Percentiles rank a stretch among this genome's conserved stretches.
These are phyloP conservation scores for Verticillium zaregamsianum DNA, from an alignment of 2,329 filamentous ascomycete genomes.

Conservation along the genomic window DNA sequence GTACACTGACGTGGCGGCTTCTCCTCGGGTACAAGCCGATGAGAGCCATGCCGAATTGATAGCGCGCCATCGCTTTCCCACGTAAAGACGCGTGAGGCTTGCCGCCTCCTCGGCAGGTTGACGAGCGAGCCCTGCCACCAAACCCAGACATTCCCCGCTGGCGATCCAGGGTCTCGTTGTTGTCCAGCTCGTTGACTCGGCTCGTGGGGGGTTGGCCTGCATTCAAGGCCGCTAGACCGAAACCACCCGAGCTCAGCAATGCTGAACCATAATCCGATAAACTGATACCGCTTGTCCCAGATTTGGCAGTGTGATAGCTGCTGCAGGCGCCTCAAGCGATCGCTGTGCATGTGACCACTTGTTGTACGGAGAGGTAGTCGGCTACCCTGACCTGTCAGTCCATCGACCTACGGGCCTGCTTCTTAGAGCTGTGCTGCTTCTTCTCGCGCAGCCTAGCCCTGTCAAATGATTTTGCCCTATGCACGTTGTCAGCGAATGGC, in stretches of 20 bases:
- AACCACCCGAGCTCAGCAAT: neutral
- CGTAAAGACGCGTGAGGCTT: no score
- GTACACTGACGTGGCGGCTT: no score
- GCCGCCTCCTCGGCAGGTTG: no score
- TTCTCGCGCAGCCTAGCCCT: constrained; percentile 41
- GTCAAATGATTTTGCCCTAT: constrained; percentile 42
- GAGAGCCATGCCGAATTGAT: no score
- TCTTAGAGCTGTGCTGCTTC: constrained; percentile 46
- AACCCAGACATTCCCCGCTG: neutral
- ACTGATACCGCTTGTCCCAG: neutral
- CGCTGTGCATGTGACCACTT: no score
- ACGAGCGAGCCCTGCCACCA: no score
- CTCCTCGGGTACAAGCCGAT: no score
- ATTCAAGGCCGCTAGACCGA: neutral
- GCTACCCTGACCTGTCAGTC: neutral
- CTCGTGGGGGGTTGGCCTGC: neutral
- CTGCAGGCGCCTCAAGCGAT: neutral
- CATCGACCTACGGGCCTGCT: constrained; percentile 23
- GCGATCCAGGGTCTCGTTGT: neutral
- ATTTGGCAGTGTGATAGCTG: neutral
- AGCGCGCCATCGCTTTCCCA: no score
- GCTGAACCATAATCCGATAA: neutral
- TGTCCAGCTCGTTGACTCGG: neutral
- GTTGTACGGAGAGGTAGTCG: neutral
- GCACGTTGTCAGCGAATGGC: neutral